Base-by-base conservation (phyloP, 2,329 filamentous ascomycete genomes). In the Trichophyton benhamiae region DNA sequence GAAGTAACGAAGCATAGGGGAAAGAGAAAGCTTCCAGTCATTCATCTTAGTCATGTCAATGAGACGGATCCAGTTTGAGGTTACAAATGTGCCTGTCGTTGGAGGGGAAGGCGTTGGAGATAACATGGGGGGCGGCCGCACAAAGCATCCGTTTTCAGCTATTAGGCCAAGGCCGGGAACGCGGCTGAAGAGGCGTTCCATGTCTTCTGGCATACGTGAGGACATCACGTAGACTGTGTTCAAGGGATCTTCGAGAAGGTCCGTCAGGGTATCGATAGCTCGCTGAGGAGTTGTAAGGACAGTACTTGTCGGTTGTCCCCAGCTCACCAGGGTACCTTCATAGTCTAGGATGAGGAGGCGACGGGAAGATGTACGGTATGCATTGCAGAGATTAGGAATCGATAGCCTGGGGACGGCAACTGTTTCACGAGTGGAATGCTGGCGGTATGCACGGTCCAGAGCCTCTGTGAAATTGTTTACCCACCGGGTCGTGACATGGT, bases 161-260 rank as follows among this genome's bases (percentile, higher is more conserved):
- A 97, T 95, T 3, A 97, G 79, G 2, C 94, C 94, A 2, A 96
- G 78, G 63, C 87, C 87, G 3, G 89, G 87, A 1, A 96, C 87
- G 25, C 87, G 83, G 59, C 86, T 86, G 79, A 97, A 96, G 1
- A 95, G 80, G 3, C 87, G 84, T 67, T 96, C 90, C 38, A 96
- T 84, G 69, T 96, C 91, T 68, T 95, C 89, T 0, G 91, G 89
- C 66, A 86, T 88, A 38, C 90, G 86, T 7, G 89, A 87, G 60
- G 90, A 96, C 90, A 96, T 97, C 66, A 97, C 86, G 68, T 96
- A 97, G 27, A 97, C 87, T 1, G 85, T 85, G 69, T 97, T 97
- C 64, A 82, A 84, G 22, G 86, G 83, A 68, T 96, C 91, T 8
- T 87, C 79, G 8, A 94, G 80, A 13, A 97, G 77, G 62, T 96